Conservation (phyloP, 768 basidiomycete genomes). For the Hericium rajendrae region DNA sequence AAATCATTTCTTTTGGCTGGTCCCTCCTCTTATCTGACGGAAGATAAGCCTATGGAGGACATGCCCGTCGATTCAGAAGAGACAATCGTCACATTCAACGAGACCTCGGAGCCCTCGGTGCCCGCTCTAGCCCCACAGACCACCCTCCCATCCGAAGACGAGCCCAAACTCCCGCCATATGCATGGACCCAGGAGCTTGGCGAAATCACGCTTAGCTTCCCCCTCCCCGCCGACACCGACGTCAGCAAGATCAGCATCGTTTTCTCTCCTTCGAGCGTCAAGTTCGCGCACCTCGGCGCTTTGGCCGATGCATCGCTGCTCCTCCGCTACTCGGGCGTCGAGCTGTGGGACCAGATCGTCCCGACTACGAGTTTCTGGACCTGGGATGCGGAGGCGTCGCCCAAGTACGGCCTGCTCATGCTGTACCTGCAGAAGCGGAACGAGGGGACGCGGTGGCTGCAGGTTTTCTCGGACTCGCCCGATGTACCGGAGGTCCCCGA, state of each 20-base stretch:
- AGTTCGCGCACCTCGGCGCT: constrained; percentile 14
- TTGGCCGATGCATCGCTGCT: constrained; percentile 28
- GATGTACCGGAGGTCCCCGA: constrained; percentile 60
- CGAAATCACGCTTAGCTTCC: constrained; percentile 74
- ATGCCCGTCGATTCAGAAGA: no score
- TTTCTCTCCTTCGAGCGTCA: constrained; percentile 35
- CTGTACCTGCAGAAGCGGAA: constrained; percentile 83
- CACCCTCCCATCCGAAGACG: constrained; percentile 19
- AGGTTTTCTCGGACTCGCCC: constrained; percentile 56
- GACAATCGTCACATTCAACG: no score
- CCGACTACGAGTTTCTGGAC: constrained; percentile 86
- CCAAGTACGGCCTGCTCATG: constrained; percentile 60
- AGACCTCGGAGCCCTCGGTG: no score
- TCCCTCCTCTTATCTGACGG: constrained; percentile 24
- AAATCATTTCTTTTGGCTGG: constrained; percentile 49
- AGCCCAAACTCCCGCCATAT: constrained; percentile 63
- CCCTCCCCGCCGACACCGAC: constrained; percentile 62
- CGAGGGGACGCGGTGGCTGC: constrained; percentile 77
- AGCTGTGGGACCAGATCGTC: constrained; percentile 74
- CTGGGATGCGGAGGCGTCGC: constrained; percentile 72
- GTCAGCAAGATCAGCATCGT: constrained; percentile 56
- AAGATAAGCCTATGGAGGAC: no score
- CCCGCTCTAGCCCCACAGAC: constrained; percentile 28
- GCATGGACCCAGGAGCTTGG: constrained; percentile 89
- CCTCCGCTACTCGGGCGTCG: constrained; percentile 42